Evolutionary conservation across 805 yeast species (phyloP).

Genomic region (Candida khao-thaluensis): DNA sequence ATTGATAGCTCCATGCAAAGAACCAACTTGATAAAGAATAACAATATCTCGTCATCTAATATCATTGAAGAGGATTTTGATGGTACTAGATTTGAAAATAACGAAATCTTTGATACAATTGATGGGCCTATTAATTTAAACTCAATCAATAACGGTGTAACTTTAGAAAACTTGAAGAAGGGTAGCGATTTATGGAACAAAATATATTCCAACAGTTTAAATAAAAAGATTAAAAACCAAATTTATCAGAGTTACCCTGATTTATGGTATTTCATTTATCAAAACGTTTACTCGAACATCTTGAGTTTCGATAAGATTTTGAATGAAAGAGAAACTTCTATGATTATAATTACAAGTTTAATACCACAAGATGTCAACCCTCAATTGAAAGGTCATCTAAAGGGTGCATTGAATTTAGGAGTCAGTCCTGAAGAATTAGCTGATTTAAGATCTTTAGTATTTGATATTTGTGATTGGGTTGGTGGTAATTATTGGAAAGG

Average conservation of each 20-base stretch:
- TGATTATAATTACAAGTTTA: constrained; percentile 73
- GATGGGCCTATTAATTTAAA: constrained; percentile 40
- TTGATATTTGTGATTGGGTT: constrained; percentile 70
- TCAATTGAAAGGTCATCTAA: constrained; percentile 85
- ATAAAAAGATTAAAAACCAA: constrained; percentile 64
- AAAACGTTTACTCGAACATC: constrained; percentile 75
- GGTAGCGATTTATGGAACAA: constrained; percentile 72
- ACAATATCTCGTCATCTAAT: constrained; percentile 35
- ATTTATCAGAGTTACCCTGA: constrained; percentile 80
- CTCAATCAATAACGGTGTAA: constrained; percentile 28
- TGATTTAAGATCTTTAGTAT: constrained; percentile 59
- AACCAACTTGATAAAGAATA: constrained; percentile 28
- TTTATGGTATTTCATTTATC: constrained; percentile 68
- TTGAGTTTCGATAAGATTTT: constrained; percentile 67
- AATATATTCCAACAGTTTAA: constrained; percentile 70
- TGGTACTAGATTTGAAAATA: constrained; percentile 35
- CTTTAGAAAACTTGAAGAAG: constrained; percentile 33
- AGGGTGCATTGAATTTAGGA: constrained; percentile 82
- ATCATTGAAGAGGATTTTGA: constrained; percentile 39
- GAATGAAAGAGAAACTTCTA: constrained; percentile 65
- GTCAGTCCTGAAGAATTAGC: constrained; percentile 62
- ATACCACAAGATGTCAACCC: constrained; percentile 94
- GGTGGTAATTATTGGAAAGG: constrained; percentile 49
- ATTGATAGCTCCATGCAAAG: constrained; percentile 24
- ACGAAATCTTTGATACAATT: constrained; percentile 31